Evolutionary conservation across 805 yeast species (phyloP), one percentile per base, ranked within the genome.

Genomic region (Teunomyces panamensis): DNA sequence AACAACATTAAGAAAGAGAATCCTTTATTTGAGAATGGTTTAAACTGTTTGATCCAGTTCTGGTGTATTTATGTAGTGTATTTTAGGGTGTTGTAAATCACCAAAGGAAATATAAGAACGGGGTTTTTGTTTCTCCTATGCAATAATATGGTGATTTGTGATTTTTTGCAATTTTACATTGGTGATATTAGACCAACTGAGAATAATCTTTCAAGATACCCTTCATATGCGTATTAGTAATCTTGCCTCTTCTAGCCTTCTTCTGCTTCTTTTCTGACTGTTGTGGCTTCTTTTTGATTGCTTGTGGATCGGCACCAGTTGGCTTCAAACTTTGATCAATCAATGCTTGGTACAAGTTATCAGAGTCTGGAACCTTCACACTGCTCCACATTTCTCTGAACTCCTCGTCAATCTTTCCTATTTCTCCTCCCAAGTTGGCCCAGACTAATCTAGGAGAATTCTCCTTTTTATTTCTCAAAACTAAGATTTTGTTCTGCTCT

Each of bases 221-320:
- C 65, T 90, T 85, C 95, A 94, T 87, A 68, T 94, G 99, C 2
- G 96, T 85, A 66, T 94, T 94, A 9, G 99, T 94, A 59, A 94
- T 81, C 74, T 90, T 94, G 41, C 96, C 95, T 62, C 90, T 80
- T 68, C 98, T 83, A 44, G 95, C 88, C 68, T 88, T 91, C 79
- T 89, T 89, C 64, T 86, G 90, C 69, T 90, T 92, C 65, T 86
- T 81, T 54, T 81, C 84, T 35, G 74, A 77, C 47, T 69, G 73
- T 47, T 65, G 72, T 41, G 79, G 80, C 47, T 79, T 80, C 62
- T 83, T 85, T 67, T 85, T 88, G 50, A 90, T 70, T n/a, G 87
- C 80, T 36, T 90, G 88, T n/a, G 99, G 98, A 63, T 94, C 99
- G n/a, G 90, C 94, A 60, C 94, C 87, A 0, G 98, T 92, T 8